Conservation (phyloP, 2,329 filamentous ascomycete species). For the Golovinomyces cichoracearum region DNA sequence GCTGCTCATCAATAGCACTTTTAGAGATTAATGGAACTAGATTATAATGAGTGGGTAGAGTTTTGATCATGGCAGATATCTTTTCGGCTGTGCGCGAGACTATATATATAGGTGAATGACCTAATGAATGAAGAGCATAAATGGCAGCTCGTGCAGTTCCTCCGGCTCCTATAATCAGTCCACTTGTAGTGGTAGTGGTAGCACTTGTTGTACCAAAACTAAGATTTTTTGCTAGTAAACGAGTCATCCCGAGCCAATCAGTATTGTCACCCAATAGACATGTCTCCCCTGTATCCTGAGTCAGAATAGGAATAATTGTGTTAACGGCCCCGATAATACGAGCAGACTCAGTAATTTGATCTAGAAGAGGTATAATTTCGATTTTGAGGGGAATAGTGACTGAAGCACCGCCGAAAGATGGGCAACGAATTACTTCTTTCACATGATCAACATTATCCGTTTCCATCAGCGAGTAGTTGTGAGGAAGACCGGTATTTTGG, state of each 20-base stretch:
- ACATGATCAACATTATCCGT: constrained; percentile 39
- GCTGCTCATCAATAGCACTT: constrained; percentile 19
- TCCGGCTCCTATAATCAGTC: constrained; percentile 68
- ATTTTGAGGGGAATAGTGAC: constrained; percentile 91
- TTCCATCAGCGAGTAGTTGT: constrained; percentile 53
- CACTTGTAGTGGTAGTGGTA: constrained; percentile 19
- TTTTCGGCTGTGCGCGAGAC: constrained; percentile 51
- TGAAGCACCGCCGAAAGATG: constrained; percentile 72
- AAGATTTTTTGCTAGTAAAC: neutral
- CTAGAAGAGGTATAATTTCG: constrained; percentile 57
- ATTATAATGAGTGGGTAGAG: constrained; percentile 50
- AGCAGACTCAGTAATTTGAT: constrained; percentile 56
- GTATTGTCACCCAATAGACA: constrained; percentile 71
- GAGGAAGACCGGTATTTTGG: constrained; percentile 48
- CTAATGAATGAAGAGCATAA: constrained; percentile 61
- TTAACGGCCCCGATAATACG: constrained; percentile 76
- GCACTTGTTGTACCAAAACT: neutral
- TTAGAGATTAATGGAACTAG: constrained; percentile 34
- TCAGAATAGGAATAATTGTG: constrained; percentile 45
- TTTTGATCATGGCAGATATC: constrained; percentile 36
- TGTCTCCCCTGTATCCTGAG: constrained; percentile 14
- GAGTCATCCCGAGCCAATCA: constrained; percentile 67
- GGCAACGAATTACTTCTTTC: constrained; percentile 35
- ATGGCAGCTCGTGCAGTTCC: constrained; percentile 81
- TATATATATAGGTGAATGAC: constrained; percentile 65